Evolutionary conservation across 768 basidiomycete species (phyloP).

Genomic region (Kockovaella imperatae): DNA sequence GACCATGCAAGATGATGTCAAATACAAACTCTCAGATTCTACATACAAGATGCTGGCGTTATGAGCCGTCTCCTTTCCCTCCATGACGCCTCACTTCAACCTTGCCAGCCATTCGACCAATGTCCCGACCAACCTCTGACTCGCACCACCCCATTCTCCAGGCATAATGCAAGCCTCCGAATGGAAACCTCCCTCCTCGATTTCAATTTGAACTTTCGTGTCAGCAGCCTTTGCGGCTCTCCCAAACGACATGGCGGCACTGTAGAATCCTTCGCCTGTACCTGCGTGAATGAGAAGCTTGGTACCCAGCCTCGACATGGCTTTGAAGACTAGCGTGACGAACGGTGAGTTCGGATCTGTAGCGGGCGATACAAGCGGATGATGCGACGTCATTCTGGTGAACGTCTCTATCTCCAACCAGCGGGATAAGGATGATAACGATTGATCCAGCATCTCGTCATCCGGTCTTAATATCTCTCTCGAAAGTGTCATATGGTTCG

Average conservation of each 20-base stretch:
- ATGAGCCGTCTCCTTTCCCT: too few relatives aligned
- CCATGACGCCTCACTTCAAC: too few relatives aligned
- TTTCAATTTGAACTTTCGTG: neutral
- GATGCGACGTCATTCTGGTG: slow-evolving; percentile 5
- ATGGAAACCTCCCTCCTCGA: slow-evolving; percentile 9
- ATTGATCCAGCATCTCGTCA: neutral
- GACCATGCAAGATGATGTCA: too few relatives aligned
- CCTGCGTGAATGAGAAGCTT: slow-evolving; percentile 8
- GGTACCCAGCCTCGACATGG: neutral
- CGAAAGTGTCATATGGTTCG: neutral
- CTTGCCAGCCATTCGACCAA: neutral
- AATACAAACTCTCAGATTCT: too few relatives aligned
- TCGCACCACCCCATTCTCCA: slow-evolving; percentile 5
- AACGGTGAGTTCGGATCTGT: slow-evolving; percentile 5
- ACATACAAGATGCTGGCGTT: too few relatives aligned
- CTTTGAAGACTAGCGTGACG: neutral
- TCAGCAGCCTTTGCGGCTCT: neutral
- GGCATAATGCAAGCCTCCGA: slow-evolving; percentile 7
- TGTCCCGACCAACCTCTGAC: slow-evolving; percentile 1
- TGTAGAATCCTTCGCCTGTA: slow-evolving; percentile 14
- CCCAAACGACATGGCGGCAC: neutral
- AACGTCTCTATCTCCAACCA: slow-evolving; percentile 4
- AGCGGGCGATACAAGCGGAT: slow-evolving; percentile 13
- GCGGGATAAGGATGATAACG: too few relatives aligned
- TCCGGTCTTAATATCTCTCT: neutral